Base-by-base conservation (phyloP, 371 early-diverging fungal genomes). In the Enterospora canceri region DNA sequence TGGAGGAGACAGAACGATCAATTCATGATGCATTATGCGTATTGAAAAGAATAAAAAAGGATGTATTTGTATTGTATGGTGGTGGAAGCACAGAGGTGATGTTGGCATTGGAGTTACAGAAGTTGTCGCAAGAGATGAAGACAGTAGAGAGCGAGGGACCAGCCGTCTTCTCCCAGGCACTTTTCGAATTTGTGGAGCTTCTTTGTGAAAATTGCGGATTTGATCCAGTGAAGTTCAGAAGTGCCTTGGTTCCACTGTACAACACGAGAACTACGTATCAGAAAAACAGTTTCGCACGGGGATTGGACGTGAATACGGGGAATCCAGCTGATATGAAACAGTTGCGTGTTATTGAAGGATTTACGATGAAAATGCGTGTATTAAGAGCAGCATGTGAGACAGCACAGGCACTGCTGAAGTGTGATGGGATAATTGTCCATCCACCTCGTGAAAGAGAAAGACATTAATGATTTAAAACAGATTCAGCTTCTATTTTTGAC, bases 1-100 rank as follows among this genome's bases (percentile, higher is more conserved):
- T 95, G 32, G 99, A 96, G 82, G 97, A 98, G 82, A 94, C 95
- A 35, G 97, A 98, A 83, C 87, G 99, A 65, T 90, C 91, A 19
- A 84, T 98, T 55, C 95, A 97, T 76, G 99, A 96, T 76, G 97
- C 97, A 29, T 86, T 96, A 55, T 90, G 91, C 77, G 97, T 96
- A 5, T 83, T 97, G 47, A 89, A 91, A 57, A 91, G 91, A 34
- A 89, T 92, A 24, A 84, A 84, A 68, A 57, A 73, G 5, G 91
- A 92, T 77, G 90, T 91, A n/a, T 85, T 88, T 59, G 92, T 91
- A 53, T 90, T 93, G 1, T 83, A 90, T 32, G 99, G 97, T 48
- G 99, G 97, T 61, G 97, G 81, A 24, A 59, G 70, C 5, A 71
- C 58, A 51, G 99, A 98, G 83, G 89, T 91, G 85, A 81, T 90